Percentiles rank a stretch among this genome's conserved stretches.
phyloP scores from a whole-genome alignment of 352 stramenopile genomes.

The Globisporangium carolinianum region DNA sequence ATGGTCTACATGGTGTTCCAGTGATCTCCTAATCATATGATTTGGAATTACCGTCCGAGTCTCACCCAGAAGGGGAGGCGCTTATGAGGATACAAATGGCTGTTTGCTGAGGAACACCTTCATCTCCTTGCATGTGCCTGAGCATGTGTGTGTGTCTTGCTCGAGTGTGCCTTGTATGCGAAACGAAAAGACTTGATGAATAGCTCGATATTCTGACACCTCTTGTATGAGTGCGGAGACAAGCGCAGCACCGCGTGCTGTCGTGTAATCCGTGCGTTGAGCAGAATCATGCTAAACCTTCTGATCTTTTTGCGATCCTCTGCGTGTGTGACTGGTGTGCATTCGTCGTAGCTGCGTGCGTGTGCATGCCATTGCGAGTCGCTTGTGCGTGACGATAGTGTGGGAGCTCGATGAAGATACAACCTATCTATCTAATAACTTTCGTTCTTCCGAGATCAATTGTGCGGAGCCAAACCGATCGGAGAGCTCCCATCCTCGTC shows the following conservation, averaged over 20 bases:
- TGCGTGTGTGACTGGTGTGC: neutral
- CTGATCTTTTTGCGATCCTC: conserved; percentile 26
- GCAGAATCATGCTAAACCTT: conserved; percentile 76
- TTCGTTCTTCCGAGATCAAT: conserved; percentile 80
- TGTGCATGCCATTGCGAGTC: neutral
- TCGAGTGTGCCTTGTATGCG: neutral
- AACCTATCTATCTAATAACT: conserved; percentile 77
- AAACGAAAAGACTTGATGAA: conserved; percentile 64
- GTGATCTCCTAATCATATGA: conserved; percentile 78
- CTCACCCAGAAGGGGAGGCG: conserved; percentile 15
- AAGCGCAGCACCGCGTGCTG: conserved; percentile 54
- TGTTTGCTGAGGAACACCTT: conserved; percentile 82
- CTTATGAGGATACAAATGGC: conserved; percentile 79
- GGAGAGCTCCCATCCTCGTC: conserved; percentile 5
- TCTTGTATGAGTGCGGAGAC: conserved; percentile 83
- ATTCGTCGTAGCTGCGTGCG: neutral
- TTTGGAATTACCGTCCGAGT: conserved; percentile 89
- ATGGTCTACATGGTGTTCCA: conserved; percentile 27
- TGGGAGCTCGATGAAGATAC: conserved; percentile 66
- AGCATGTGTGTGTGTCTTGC: conserved; percentile 12
- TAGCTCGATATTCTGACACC: conserved; percentile 88
- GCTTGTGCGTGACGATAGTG: conserved; percentile 1
- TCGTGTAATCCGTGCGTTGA: conserved; percentile 47
- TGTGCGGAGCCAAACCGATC: conserved; percentile 15
- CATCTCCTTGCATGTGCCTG: neutral